Percentiles rank a stretch among this genome's conserved stretches.
Evolutionary conservation across 257 asterid species (phyloP).

Genomic region (Gentiana macrophylla): DNA sequence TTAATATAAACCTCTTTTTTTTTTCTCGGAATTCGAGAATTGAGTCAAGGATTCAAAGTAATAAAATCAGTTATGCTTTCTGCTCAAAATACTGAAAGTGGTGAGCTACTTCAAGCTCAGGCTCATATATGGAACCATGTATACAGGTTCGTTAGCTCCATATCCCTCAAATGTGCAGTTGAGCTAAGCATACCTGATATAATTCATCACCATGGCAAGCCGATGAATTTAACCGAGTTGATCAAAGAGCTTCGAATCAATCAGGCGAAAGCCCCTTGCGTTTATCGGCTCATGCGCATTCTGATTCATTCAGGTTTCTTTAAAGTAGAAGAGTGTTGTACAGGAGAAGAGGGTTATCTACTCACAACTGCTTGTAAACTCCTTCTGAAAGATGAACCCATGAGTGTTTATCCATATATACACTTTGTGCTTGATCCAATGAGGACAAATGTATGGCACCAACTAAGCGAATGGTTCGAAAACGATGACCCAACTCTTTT

Average conservation of each 20-base stretch:
- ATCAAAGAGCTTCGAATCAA: slow-evolving; percentile 6
- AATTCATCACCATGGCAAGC: slow-evolving; percentile 9
- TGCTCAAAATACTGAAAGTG: neutral
- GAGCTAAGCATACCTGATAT: slow-evolving; percentile 9
- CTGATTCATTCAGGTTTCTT: slow-evolving; percentile 11
- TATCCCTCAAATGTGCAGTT: slow-evolving; percentile 9
- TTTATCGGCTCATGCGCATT: slow-evolving; percentile 7
- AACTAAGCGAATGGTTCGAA: neutral
- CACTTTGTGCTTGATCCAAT: neutral
- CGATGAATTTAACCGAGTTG: slow-evolving; percentile 9
- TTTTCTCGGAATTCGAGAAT: no score
- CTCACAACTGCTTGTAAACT: neutral
- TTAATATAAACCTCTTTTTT: no score
- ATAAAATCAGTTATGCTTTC: no score
- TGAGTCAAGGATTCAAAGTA: no score
- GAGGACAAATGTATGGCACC: neutral
- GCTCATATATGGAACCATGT: slow-evolving; percentile 11
- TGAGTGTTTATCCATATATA: neutral
- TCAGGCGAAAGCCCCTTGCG: slow-evolving; percentile 3
- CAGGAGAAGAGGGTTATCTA: slow-evolving; percentile 1
- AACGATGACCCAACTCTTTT: slow-evolving; percentile 11
- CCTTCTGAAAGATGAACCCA: neutral
- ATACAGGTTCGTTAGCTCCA: slow-evolving; percentile 2
- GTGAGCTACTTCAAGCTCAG: slow-evolving; percentile 9
- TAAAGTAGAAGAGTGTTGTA: neutral